Conservation (phyloP, 169 alveolate species). For the Cryptosporidium sp. region DNA sequence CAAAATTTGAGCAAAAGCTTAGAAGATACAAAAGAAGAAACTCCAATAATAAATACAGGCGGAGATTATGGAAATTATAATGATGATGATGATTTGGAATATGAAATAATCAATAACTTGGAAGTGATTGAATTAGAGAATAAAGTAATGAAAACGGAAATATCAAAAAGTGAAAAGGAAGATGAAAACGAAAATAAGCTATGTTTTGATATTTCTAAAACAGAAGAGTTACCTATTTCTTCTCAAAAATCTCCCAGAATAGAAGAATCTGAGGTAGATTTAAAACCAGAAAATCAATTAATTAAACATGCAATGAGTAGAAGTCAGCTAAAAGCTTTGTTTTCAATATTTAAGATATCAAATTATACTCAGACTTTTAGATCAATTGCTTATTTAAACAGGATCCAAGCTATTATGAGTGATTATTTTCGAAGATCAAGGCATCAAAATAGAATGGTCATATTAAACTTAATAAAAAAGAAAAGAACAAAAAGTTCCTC, state of each 20-base stretch:
- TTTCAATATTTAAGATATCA: neutral
- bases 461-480: neutral
- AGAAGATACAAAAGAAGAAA: neutral
- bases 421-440: neutral
- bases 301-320: neutral
- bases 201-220: too few relatives aligned
- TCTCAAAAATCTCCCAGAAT: neutral
- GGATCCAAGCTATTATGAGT: neutral
- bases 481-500: neutral
- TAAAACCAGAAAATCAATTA: neutral
- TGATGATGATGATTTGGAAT: neutral
- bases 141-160: neutral
- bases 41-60: neutral
- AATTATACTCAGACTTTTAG: neutral
- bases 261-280: neutral
- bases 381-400: neutral
- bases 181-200: too few relatives aligned
- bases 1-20: neutral
- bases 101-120: conserved; percentile 2
- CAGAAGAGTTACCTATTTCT: neutral
- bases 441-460: neutral
- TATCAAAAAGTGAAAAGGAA: neutral
- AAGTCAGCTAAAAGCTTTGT: neutral
- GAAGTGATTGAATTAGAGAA: neutral
- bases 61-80: neutral